A percentile compares a stretch with the other conserved stretches of the same genome.
These are phyloP conservation scores for Fistulifera pelliculosa DNA, from an alignment of 108 stramenopile species.

Conservation along the genomic window DNA sequence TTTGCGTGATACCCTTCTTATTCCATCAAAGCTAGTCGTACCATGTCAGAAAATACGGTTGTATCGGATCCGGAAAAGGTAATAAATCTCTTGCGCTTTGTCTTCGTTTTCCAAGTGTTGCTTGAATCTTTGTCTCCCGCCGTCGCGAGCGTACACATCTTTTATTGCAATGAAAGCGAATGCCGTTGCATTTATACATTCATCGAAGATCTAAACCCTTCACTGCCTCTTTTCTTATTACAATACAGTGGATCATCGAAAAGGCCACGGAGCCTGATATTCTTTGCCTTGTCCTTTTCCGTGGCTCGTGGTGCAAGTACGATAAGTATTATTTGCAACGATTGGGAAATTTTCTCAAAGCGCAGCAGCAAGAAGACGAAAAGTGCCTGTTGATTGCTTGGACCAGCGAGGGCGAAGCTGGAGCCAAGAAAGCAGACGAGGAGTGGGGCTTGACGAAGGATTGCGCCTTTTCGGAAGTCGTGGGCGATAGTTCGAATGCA, in stretches of 20 bases:
- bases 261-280: conserved; percentile 15
- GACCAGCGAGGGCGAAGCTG: conserved; percentile 35
- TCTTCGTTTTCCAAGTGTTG: too few species aligned
- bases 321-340: conserved; percentile 31
- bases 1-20: too few species aligned
- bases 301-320: conserved; percentile 36
- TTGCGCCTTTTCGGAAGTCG: conserved; percentile 19
- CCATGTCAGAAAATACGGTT: too few species aligned
- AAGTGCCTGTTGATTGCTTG: conserved; percentile 33
- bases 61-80: too few species aligned
- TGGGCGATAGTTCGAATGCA: conserved; percentile 38
- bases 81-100: too few species aligned
- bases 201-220: too few species aligned
- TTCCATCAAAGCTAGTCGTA: too few species aligned
- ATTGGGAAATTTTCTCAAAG: conserved; percentile 22
- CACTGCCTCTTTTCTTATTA: too few species aligned
- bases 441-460: conserved; percentile 33
- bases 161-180: too few species aligned
- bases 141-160: too few species aligned
- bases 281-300: conserved; percentile 33
- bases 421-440: conserved; percentile 37
- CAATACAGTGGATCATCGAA: conserved; percentile 6
- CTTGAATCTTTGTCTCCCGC: too few species aligned
- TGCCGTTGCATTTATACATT: too few species aligned
- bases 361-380: background rate